A percentile compares a stretch with the other conserved stretches of the same genome.
These are phyloP conservation scores for Sugiyamaella neomexicana DNA, from an alignment of 1,139 yeast genomes.

Conservation along the genomic window DNA sequence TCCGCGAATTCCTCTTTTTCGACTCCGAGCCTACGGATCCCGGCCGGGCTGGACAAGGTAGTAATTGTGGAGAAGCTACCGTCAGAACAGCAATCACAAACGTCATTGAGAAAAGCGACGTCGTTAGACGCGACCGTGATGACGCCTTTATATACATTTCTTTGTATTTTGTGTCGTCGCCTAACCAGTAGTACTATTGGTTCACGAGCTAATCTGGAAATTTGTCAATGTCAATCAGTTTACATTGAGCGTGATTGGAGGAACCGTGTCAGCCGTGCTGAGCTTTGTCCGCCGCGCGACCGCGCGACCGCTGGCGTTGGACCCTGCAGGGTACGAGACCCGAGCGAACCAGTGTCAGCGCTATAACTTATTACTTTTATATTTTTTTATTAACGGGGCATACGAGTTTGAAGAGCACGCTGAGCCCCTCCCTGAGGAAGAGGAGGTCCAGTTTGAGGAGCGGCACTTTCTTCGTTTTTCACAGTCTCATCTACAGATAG, in stretches of 20 bases:
- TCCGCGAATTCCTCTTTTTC: slow-evolving; percentile 3
- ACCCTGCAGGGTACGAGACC: too few relatives aligned
- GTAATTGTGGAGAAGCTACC: slow-evolving; percentile 65
- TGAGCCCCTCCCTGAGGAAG: slow-evolving; percentile 33
- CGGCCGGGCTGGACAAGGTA: slow-evolving; percentile 74
- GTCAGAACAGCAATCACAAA: slow-evolving; percentile 68
- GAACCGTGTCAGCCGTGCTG: slow-evolving; percentile 1
- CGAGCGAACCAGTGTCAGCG: too few relatives aligned
- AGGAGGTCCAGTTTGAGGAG: slow-evolving; percentile 38
- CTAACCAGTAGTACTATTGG: neutral
- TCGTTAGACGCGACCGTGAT: slow-evolving; percentile 56
- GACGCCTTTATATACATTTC: slow-evolving; percentile 54
- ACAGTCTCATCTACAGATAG: slow-evolving; percentile 95
- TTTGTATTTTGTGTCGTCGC: neutral
- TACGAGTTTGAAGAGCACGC: slow-evolving; percentile 26
- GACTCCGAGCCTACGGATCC: slow-evolving; percentile 26
- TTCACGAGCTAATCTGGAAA: neutral
- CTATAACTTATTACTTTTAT: too few relatives aligned
- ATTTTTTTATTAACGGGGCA: slow-evolving; percentile 23
- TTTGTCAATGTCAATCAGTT: slow-evolving; percentile 4
- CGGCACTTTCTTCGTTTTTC: slow-evolving; percentile 64
- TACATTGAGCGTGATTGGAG: slow-evolving; percentile 13
- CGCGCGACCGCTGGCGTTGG: neutral
- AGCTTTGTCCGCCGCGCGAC: neutral
- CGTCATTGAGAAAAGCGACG: slow-evolving; percentile 72